Base-by-base conservation (phyloP, 768 basidiomycete genomes). In the Termitomyces bulborhizus region DNA sequence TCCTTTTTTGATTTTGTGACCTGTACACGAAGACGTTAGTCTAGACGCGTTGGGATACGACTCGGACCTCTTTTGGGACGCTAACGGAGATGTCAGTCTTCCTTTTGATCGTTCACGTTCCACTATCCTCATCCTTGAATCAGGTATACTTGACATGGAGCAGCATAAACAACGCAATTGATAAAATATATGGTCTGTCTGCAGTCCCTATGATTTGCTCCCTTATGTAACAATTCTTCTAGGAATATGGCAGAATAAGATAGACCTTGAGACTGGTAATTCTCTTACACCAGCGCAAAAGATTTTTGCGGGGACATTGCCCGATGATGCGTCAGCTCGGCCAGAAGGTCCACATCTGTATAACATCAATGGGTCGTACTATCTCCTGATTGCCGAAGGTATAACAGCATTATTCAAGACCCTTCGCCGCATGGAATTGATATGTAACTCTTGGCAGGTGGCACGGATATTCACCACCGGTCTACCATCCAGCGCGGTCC, bases 261-360 rank as follows among this genome's bases (percentile, higher is more conserved):
- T 75, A 42, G 70, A 73, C 60, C 58, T 74, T 21, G 26, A 52
- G 6, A 74, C 73, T 0, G 74, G 74, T 3, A 64, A 64, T 44
- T 71, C 73, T 2, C 61, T 73, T 27, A 74, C 73, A 6, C 67
- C 68, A 1, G 70, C 72, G 3, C 54, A 67, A 51, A 58, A 66
- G 42, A 73, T 75, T 48, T 75, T 72, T 59, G 61, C 59, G 2
- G 74, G 74, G 9, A 73, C 70, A 15, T 65, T 75, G 24, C 69
- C 70, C 8, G 61, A 71, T 40, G 69, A 71, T 39, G 64, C 71
- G 1, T 59, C 58, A 40, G 68, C 71, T n/a, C 64, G 73, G 6
- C 74, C 74, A 5, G 74, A 75, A 60, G 74, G 74, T 32, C 74
- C 74, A 39, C 74, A 75, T 57, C 51, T 75, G 13, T 74, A 75